phyloP scores from a whole-genome alignment of 2,329 filamentous ascomycete species.

The Aspergillus pseudonomiae region DNA sequence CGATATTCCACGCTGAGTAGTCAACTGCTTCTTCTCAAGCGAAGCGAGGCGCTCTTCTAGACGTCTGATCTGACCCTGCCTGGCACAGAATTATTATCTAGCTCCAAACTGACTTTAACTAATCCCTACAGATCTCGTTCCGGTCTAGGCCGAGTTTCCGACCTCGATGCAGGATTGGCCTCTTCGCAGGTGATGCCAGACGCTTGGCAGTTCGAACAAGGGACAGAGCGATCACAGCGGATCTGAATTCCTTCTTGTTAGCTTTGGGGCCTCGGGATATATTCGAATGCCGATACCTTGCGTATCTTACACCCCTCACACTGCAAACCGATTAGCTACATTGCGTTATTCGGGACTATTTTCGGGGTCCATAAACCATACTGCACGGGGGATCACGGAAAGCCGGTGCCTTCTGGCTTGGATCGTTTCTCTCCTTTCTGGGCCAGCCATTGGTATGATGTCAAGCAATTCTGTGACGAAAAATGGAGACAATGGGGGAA shows the following conservation, averaged over 20 bases:
- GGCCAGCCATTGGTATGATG: not conserved
- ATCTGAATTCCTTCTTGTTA: slow-evolving; percentile 9
- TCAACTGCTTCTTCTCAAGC: slow-evolving; percentile 13
- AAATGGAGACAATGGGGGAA: not conserved
- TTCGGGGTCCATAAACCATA: slow-evolving; percentile 1
- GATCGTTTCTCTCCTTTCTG: slow-evolving; percentile 16
- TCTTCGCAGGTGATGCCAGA: slow-evolving; percentile 19
- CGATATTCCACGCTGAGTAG: not conserved
- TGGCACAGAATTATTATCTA: not conserved
- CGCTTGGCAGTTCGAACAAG: slow-evolving; percentile 23
- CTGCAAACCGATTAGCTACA: slow-evolving; percentile 10
- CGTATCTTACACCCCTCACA: slow-evolving; percentile 26
- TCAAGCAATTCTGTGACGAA: not conserved
- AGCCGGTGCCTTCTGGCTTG: slow-evolving; percentile 17
- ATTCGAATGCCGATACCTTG: slow-evolving; percentile 14
- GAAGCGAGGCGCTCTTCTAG: slow-evolving; percentile 17
- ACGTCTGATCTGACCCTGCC: slow-evolving; percentile 11
- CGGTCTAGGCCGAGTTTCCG: slow-evolving; percentile 7
- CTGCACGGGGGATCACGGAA: slow-evolving; percentile 22
- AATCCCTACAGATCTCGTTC: slow-evolving; percentile 13
- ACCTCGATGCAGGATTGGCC: not conserved
- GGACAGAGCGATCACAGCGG: slow-evolving; percentile 21
- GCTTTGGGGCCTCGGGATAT: not conserved
- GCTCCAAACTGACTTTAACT: accelerated
- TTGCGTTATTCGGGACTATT: not conserved